Evolutionary conservation across 2,329 filamentous ascomycete species (phyloP).

Genomic region (Alternaria sp.): DNA sequence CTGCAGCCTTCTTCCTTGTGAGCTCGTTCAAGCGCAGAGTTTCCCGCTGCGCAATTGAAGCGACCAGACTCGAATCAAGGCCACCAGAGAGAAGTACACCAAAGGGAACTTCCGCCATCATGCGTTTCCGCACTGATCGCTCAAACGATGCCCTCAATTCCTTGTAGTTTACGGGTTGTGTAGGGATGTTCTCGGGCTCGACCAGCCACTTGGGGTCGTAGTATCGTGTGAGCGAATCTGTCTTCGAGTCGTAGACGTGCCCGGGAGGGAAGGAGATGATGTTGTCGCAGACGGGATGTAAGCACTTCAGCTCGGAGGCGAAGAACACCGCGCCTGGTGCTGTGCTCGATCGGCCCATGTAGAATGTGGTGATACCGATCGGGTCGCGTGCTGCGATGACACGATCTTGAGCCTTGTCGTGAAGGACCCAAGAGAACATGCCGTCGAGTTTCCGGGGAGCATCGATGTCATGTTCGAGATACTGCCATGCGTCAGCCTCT

Average conservation of each 20-base stretch:
- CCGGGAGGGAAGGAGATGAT: conserved; percentile 94
- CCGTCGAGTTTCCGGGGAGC: conserved; percentile 93
- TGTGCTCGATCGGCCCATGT: conserved; percentile 85
- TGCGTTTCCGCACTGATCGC: conserved; percentile 88
- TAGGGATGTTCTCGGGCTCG: conserved; percentile 79
- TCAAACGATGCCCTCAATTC: conserved; percentile 81
- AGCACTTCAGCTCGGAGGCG: conserved; percentile 93
- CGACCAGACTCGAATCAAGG: conserved; percentile 92
- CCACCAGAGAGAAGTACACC: conserved; percentile 95
- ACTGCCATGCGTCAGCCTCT: conserved; percentile 61
- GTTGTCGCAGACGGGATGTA: conserved; percentile 93
- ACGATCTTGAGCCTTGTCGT: conserved; percentile 93
- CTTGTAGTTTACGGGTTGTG: conserved; percentile 82
- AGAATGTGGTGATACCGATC: conserved; percentile 96
- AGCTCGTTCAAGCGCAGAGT: conserved; percentile 77
- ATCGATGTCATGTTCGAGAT: conserved; percentile 89
- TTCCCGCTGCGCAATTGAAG: conserved; percentile 93
- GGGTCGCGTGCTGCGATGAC: conserved; percentile 94
- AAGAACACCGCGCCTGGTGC: conserved; percentile 90
- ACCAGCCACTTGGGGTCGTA: conserved; percentile 88
- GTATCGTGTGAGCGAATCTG: conserved; percentile 82
- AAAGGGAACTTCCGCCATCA: conserved; percentile 99
- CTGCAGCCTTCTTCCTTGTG: conserved; percentile 54
- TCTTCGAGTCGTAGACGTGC: conserved; percentile 94
- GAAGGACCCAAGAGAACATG: conserved; percentile 99